A percentile compares a stretch with the other conserved stretches of the same genome.
Evolutionary conservation across 768 basidiomycete genomes (phyloP).

Genomic region (Nidularia sp.): DNA sequence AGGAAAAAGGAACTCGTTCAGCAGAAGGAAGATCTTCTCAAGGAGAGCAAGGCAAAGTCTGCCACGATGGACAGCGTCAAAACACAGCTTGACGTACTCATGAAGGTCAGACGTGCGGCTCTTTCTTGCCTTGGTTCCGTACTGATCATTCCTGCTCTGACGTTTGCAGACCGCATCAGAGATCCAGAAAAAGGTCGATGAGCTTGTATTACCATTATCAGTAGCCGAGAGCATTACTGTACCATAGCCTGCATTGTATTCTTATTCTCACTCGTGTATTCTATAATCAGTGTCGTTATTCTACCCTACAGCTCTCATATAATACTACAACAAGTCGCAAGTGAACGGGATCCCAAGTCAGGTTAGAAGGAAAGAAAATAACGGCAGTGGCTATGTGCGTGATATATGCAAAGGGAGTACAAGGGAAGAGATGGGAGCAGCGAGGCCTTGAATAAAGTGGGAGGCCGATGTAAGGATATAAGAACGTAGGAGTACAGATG

Average conservation of each 20-base stretch:
- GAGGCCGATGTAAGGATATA: not conserved
- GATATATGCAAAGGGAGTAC: not conserved
- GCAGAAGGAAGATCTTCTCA: conserved; percentile 77
- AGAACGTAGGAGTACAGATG: not conserved
- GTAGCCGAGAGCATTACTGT: conserved; percentile 7
- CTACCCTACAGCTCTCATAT: not conserved
- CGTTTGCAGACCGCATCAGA: conserved; percentile 58
- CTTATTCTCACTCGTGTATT: not conserved
- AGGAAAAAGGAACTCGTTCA: conserved; percentile 62
- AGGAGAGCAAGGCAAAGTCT: conserved; percentile 72
- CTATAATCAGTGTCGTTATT: not conserved
- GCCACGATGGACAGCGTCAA: conserved; percentile 76
- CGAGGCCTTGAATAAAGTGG: not conserved
- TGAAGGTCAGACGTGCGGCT: conserved; percentile 48
- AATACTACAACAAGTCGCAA: not conserved
- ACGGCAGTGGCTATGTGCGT: not conserved
- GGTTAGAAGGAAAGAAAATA: not conserved
- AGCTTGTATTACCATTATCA: conserved; percentile 49
- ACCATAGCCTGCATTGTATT: not conserved
- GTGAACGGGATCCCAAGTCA: not conserved
- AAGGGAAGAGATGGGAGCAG: not conserved
- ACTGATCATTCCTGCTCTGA: conserved; percentile 1
- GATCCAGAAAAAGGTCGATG: conserved; percentile 72
- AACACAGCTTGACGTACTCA: conserved; percentile 67
- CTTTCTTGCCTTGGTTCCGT: not conserved